Evolutionary conservation across 768 basidiomycete species (phyloP).

Genomic region (Coprinopsis sp.): DNA sequence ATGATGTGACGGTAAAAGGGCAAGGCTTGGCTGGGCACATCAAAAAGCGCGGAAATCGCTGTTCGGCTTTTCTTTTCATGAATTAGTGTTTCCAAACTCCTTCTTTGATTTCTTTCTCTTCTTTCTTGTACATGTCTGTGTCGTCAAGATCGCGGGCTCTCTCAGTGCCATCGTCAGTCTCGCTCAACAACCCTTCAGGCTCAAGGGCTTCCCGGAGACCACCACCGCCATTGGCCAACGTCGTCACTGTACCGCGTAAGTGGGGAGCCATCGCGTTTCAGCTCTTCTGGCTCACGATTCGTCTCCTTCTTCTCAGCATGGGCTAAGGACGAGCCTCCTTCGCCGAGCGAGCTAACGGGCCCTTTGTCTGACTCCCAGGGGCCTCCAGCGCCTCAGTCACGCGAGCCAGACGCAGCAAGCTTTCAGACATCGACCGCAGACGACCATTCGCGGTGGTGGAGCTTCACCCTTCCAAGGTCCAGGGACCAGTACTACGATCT

Average conservation of each 20-base stretch:
- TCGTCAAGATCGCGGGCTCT: constrained; percentile 29
- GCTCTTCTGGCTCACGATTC: constrained; percentile 6
- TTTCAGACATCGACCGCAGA: constrained; percentile 42
- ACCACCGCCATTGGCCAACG: constrained; percentile 45
- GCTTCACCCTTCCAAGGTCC: constrained; percentile 60
- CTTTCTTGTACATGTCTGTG: constrained; percentile 25
- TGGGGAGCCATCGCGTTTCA: constrained; percentile 15
- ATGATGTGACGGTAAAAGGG: too few relatives aligned
- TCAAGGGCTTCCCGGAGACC: constrained; percentile 29
- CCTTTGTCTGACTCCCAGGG: constrained; percentile 21
- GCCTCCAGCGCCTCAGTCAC: constrained; percentile 32
- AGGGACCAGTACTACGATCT: constrained; percentile 20
- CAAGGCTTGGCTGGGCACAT: too few relatives aligned
- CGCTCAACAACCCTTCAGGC: constrained; percentile 29
- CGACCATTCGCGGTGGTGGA: constrained; percentile 63
- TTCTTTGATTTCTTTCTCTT: constrained; percentile 7
- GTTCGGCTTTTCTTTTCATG: too few relatives aligned
- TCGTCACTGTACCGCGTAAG: constrained; percentile 71
- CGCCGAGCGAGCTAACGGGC: constrained; percentile 46
- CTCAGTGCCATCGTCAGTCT: constrained; percentile 31
- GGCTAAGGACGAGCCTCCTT: constrained; percentile 81
- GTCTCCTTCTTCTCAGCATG: constrained; percentile 48
- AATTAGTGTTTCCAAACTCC: too few relatives aligned
- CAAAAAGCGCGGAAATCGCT: too few relatives aligned
- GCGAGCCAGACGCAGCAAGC: constrained; percentile 51